A percentile compares a stretch with the other conserved stretches of the same genome.
Evolutionary conservation across 148 eudicot species (phyloP).

Genomic region (Camellia sinensis): DNA sequence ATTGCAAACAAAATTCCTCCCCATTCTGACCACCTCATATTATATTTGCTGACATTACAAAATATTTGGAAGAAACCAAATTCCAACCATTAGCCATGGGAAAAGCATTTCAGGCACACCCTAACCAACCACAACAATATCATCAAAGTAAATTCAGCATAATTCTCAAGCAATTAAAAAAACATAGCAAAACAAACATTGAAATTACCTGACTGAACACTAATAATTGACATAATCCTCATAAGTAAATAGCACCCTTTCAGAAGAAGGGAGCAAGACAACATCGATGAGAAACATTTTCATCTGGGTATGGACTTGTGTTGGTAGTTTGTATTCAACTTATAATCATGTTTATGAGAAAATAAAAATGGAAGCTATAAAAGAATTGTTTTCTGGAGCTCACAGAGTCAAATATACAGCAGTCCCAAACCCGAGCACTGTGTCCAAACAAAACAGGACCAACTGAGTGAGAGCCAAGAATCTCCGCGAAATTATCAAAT

Average conservation of each 20-base stretch:
- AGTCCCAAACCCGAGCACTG: slow-evolving; percentile 95
- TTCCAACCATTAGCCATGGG: background rate
- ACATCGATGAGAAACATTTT: too few species aligned
- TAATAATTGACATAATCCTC: background rate
- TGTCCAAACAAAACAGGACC: slow-evolving; percentile 85
- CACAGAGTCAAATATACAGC: slow-evolving; percentile 80
- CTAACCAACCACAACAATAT: background rate
- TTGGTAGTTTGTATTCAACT: background rate
- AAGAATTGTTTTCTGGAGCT: slow-evolving; percentile 26
- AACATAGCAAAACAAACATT: background rate
- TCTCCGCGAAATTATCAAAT: slow-evolving; percentile 23
- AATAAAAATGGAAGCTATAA: background rate
- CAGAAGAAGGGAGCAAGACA: too few species aligned
- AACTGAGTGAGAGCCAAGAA: slow-evolving; percentile 33
- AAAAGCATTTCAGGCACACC: background rate
- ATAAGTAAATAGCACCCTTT: too few species aligned
- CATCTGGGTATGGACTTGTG: too few species aligned
- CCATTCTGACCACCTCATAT: too few species aligned
- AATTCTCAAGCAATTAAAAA: background rate
- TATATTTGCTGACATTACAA: too few species aligned
- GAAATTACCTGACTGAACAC: background rate
- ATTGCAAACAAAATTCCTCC: too few species aligned
- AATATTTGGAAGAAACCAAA: too few species aligned
- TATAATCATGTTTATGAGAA: background rate
- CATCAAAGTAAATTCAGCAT: background rate